Percentiles rank a stretch among this genome's conserved stretches.
Evolutionary conservation across 768 basidiomycete genomes (phyloP).

Genomic region (Psilocybe cyanescens): DNA sequence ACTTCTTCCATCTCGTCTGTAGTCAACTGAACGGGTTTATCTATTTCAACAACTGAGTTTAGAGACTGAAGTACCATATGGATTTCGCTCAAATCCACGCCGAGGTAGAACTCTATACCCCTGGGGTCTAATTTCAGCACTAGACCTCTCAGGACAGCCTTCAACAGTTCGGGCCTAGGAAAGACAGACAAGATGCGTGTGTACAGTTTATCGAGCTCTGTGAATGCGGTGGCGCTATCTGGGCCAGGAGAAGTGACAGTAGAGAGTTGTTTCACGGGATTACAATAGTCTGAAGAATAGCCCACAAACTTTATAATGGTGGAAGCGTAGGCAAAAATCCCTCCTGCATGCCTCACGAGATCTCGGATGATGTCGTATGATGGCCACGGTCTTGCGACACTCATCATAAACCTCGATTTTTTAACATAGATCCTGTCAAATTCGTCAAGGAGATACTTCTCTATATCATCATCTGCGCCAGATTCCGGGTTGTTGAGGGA

Average conservation of each 20-base stretch:
- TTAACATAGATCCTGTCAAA: constrained; percentile 1
- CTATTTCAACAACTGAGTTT: not conserved
- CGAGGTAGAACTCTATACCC: not conserved
- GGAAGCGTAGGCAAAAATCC: constrained; percentile 8
- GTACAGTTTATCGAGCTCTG: constrained; percentile 3
- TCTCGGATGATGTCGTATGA: not conserved
- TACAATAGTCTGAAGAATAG: not conserved
- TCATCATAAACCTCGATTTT: not conserved
- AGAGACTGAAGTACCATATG: not conserved
- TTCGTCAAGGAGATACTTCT: not conserved
- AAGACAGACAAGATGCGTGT: not conserved
- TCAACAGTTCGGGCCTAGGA: not conserved
- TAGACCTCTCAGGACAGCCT: not conserved
- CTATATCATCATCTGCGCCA: not conserved
- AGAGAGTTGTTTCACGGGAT: not conserved
- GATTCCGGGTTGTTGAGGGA: constrained; percentile 1
- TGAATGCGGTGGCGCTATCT: not conserved
- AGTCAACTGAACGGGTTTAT: not conserved
- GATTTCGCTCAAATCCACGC: not conserved
- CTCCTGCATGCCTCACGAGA: not conserved
- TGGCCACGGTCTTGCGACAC: not conserved
- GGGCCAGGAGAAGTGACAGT: not conserved
- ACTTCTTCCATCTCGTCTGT: not conserved
- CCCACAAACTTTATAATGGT: constrained; percentile 10
- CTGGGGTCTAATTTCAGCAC: not conserved